These are phyloP conservation scores for Amauroascus niger DNA, from an alignment of 2,329 filamentous ascomycete genomes.

Conservation along the genomic window DNA sequence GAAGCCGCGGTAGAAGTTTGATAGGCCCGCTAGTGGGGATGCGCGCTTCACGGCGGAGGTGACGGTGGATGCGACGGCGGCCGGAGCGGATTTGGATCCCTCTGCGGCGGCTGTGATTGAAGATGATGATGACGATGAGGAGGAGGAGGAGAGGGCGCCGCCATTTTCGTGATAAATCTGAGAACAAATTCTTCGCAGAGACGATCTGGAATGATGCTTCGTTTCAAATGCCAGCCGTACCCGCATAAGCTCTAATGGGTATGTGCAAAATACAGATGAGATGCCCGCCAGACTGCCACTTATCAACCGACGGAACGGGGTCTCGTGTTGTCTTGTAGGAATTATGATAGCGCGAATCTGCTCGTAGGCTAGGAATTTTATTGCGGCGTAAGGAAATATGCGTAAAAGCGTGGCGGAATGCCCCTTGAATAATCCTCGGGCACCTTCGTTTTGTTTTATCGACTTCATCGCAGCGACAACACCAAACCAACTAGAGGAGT, in stretches of 20 bases:
- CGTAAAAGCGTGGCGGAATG: conserved; percentile 89
- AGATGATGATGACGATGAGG: conserved; percentile 27
- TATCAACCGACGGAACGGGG: conserved; percentile 55
- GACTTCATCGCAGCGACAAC: conserved; percentile 71
- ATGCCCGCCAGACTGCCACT: conserved; percentile 52
- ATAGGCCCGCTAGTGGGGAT: conserved; percentile 56
- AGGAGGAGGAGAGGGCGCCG: conserved; percentile 22
- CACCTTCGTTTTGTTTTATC: conserved; percentile 67
- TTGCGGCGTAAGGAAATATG: conserved; percentile 94
- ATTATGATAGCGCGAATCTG: conserved; percentile 80
- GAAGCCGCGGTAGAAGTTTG: conserved; percentile 95
- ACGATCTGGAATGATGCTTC: conserved; percentile 59
- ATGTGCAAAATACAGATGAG: conserved; percentile 90
- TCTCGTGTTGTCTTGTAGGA: conserved; percentile 61
- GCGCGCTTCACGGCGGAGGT: conserved; percentile 40
- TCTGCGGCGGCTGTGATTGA: conserved; percentile 28
- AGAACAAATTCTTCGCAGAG: conserved; percentile 64
- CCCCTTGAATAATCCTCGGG: conserved; percentile 73
- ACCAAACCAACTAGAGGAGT: conserved; percentile 79
- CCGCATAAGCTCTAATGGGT: conserved; percentile 84
- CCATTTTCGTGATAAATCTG: conserved; percentile 77
- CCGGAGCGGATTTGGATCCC: conserved; percentile 16
- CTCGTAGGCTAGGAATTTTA: conserved; percentile 97
- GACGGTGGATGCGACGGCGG: conserved; percentile 27
- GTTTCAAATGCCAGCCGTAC: conserved; percentile 95